Percentiles rank a stretch among this genome's conserved stretches.
Conservation (phyloP, 441 rosid species). For the Bruguiera hainesii region DNA sequence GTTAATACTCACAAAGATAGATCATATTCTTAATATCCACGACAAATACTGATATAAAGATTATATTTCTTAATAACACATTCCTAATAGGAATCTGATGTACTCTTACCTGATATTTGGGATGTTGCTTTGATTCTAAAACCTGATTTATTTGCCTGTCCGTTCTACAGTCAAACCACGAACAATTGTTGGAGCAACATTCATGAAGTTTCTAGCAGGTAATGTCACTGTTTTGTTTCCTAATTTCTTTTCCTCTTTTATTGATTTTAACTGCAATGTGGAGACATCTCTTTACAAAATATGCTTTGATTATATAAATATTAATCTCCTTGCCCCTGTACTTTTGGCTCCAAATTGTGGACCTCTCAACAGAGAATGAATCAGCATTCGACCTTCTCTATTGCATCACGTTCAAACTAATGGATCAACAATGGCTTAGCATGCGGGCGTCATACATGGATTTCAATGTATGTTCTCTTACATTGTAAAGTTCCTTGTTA, state of each 20-base stretch:
- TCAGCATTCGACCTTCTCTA: slow-evolving; percentile 90
- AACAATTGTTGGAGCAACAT: slow-evolving; percentile 66
- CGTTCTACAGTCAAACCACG: slow-evolving; percentile 73
- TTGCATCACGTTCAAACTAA: slow-evolving; percentile 92
- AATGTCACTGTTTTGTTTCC: slow-evolving; percentile 16
- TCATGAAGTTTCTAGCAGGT: slow-evolving; percentile 89
- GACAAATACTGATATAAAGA: neutral
- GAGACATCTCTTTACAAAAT: neutral
- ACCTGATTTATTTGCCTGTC: neutral
- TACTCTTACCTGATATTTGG: neutral
- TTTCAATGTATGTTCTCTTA: slow-evolving; percentile 63
- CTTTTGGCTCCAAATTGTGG: neutral
- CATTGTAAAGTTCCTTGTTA: slow-evolving; percentile 9
- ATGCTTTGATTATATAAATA: neutral
- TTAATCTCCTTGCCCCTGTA: neutral
- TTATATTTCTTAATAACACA: neutral
- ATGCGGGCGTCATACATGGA: slow-evolving; percentile 99
- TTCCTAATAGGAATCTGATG: no score
- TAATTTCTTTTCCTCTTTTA: neutral
- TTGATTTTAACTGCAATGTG: neutral
- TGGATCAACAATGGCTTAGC: slow-evolving; percentile 96
- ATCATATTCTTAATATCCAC: neutral
- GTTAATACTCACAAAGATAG: neutral
- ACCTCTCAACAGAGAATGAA: slow-evolving; percentile 58
- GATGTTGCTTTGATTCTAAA: neutral